Evolutionary conservation across 2,329 filamentous ascomycete genomes (phyloP).

Genomic region (Botrytis sinoallii): DNA sequence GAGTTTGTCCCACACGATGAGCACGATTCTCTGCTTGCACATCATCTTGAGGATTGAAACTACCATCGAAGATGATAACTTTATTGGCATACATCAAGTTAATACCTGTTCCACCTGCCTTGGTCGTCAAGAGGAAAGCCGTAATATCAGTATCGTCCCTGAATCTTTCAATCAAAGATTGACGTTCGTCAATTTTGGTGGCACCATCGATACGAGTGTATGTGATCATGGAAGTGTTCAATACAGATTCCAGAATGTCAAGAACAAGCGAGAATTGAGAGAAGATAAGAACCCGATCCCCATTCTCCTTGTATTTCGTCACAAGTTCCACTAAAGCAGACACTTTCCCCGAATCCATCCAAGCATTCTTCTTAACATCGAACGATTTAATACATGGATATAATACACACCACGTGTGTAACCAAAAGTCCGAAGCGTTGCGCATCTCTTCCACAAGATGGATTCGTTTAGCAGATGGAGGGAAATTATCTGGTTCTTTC

Average conservation of each 20-base stretch:
- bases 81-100: constrained; percentile 96
- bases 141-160: constrained; percentile 72
- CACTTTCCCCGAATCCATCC: constrained; percentile 78
- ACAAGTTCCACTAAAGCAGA: constrained; percentile 74
- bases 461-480: constrained; percentile 47
- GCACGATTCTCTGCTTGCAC: constrained; percentile 98
- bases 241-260: constrained; percentile 81
- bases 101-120: constrained; percentile 93
- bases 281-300: constrained; percentile 86
- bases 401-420: constrained; percentile 63
- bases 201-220: constrained; percentile 85
- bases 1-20: constrained; percentile 87
- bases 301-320: constrained; percentile 68
- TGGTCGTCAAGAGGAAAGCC: constrained; percentile 89
- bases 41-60: constrained; percentile 97
- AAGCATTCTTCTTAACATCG: constrained; percentile 52
- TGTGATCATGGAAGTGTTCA: constrained; percentile 67
- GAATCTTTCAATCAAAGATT: constrained; percentile 86
- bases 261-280: constrained; percentile 90
- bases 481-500: constrained; percentile 55
- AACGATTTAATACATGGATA: constrained; percentile 54
- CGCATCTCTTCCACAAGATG: constrained; percentile 56
- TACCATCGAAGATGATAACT: constrained; percentile 93
- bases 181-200: constrained; percentile 78
- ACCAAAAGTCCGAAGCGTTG: constrained; percentile 59